Conservation (phyloP, 441 rosid species). For the Syzygium syzygioides region DNA sequence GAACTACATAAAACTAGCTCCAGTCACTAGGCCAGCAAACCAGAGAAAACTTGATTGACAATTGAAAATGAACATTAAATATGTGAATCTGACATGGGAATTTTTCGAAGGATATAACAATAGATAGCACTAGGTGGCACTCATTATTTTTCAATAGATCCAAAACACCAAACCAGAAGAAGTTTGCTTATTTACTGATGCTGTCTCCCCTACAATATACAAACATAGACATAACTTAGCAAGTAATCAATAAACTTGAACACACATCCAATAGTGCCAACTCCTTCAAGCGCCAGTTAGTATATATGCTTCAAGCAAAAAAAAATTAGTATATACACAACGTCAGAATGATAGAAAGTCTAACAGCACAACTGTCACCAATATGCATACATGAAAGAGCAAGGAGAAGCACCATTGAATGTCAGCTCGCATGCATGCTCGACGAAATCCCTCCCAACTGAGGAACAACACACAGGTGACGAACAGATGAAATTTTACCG, state of each 20-base stretch:
- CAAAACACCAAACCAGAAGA: not conserved
- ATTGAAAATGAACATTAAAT: not conserved
- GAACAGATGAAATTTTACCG: conserved; percentile 88
- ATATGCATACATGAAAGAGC: not conserved
- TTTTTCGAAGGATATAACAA: not conserved
- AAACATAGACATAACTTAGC: not conserved
- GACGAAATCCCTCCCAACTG: conserved; percentile 94
- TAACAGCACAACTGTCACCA: not conserved
- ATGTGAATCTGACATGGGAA: not conserved
- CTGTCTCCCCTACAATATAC: not conserved
- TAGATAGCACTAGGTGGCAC: not conserved
- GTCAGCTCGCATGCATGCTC: conserved; percentile 87
- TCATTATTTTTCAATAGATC: not conserved
- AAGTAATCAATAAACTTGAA: not conserved
- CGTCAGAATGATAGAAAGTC: not conserved
- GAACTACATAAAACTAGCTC: not conserved
- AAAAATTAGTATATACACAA: not conserved
- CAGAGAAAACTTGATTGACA: not conserved
- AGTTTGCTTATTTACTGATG: not conserved
- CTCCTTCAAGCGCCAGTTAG: not conserved
- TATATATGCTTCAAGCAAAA: no score
- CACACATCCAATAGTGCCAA: not conserved
- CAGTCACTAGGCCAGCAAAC: not conserved
- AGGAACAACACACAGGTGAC: conserved; percentile 85
- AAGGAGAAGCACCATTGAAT: conserved; percentile 38